Conservation (phyloP, 176 grass and related monocot species). For the Aegilops tauschii region DNA sequence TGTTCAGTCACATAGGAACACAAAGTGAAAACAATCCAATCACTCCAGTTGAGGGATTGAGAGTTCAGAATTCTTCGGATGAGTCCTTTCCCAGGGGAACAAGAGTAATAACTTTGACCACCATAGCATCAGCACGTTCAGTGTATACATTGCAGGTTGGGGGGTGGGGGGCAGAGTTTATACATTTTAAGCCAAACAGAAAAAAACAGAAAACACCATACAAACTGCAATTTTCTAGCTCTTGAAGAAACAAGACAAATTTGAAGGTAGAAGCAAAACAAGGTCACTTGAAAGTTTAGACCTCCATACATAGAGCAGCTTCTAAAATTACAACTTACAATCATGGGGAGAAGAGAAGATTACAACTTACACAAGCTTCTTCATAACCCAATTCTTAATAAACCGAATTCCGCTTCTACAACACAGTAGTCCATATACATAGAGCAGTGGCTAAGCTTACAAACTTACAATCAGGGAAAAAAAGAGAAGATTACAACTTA, state of each 20-base stretch:
- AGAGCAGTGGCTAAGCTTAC: constrained; percentile 24
- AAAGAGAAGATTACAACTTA: constrained; percentile 28
- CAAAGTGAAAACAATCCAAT: background rate
- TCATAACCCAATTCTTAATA: constrained; percentile 20
- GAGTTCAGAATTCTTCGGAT: background rate
- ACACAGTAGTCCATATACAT: constrained; percentile 26
- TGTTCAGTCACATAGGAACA: background rate
- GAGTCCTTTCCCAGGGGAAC: background rate
- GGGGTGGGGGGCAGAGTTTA: background rate
- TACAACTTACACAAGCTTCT: constrained; percentile 18
- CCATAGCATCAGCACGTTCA: background rate
- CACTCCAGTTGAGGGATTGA: background rate
- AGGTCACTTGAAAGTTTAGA: background rate
- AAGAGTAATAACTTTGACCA: background rate
- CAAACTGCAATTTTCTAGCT: background rate
- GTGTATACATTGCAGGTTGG: background rate
- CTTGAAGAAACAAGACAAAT: background rate
- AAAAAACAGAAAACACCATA: background rate
- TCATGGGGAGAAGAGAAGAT: constrained; percentile 2
- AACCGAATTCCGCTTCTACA: constrained; percentile 27
- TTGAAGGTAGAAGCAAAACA: constrained; percentile 6
- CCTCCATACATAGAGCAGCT: constrained; percentile 13
- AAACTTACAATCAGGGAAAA: background rate
- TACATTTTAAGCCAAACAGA: background rate
- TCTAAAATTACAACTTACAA: constrained; percentile 36